phyloP scores from a whole-genome alignment of 2,329 filamentous ascomycete species.

The Metarhizium robertsii region DNA sequence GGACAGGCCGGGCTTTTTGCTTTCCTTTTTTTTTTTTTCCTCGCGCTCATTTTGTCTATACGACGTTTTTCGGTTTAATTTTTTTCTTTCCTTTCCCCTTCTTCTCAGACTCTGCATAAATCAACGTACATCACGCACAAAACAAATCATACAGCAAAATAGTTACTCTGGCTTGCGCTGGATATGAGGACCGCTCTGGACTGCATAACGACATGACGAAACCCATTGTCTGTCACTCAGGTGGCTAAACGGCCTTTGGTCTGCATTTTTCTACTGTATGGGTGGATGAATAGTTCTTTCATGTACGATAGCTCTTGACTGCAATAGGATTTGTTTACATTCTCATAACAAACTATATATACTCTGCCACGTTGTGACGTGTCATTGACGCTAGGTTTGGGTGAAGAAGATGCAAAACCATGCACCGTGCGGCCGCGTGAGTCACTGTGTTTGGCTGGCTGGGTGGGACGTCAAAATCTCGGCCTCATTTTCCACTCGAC shows the following conservation, averaged over 20 bases:
- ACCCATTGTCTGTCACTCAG: background rate
- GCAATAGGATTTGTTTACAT: conserved; percentile 2
- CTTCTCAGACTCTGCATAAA: conserved; percentile 1
- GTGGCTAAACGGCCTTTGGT: conserved; percentile 1
- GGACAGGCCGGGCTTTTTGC: conserved; percentile 2
- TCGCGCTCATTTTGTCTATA: background rate
- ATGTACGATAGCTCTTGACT: conserved; percentile 2
- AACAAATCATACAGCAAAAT: conserved; percentile 1
- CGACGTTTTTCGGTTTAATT: conserved; percentile 3
- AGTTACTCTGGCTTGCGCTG: background rate
- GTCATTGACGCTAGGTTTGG: too few species aligned
- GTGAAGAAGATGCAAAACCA: too few species aligned
- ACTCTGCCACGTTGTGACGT: too few species aligned
- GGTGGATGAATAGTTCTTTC: background rate
- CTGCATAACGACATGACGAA: conserved; percentile 3
- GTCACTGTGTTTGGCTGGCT: too few species aligned
- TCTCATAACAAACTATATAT: background rate
- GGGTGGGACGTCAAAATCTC: too few species aligned
- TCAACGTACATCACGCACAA: background rate
- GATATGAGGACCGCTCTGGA: background rate
- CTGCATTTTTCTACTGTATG: conserved; percentile 2
- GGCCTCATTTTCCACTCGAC: too few species aligned
- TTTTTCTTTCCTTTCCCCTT: conserved; percentile 6
- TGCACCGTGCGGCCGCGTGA: too few species aligned
- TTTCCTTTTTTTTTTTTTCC: conserved; percentile 5